Base-by-base conservation (phyloP, 805 yeast species). In the Candida namnaoensis region DNA sequence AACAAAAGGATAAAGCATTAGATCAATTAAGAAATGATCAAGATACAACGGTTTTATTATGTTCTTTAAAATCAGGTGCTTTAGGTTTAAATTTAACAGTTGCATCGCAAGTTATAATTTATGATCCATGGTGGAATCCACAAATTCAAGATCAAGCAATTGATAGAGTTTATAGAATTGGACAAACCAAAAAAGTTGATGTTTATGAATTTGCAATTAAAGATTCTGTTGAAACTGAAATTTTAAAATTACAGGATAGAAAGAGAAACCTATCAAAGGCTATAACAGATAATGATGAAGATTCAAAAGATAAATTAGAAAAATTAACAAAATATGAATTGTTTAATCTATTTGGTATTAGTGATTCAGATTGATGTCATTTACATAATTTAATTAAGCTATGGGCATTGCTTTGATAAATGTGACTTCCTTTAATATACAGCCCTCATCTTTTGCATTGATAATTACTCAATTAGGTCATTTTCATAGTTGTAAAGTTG, bases 41-140 rank as follows among this genome's bases (percentile, higher is more conserved):
- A 11, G 54, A 49, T 10, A 46, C 47, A 7, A 51, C 51, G 3
- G 47, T 90, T 3, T 56, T 90, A 15, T 64, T 88, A 24, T 60
- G 88, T 27, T 82, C 95, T 10, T 65, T 88, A 47, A 88, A 86
- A 59, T 90, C 96, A 0, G 97, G 97, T 19, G 96, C 96, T 2
- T 95, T 88, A 5, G 97, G 97, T 0, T 67, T 88, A 46, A 88
- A 88, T 54, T 66, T 88, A 44, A 88, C 95, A 0, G 75, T 79
- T 39, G 95, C 96, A 0, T 81, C 85, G 0, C 72, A 79, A 35
- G 96, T 91, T 2, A 85, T 79, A 47, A 68, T 88, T 68, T 81
- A 86, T 85, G 96, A 90, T 52, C 96, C 96, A 0, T 88, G 95
- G 91, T 88, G 97, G 97, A 84, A 90, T 35, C 93, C 86, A 34